Percentiles rank a stretch among this genome's conserved stretches.
phyloP scores from a whole-genome alignment of 768 basidiomycete genomes.

The Naganishia vishniacii region DNA sequence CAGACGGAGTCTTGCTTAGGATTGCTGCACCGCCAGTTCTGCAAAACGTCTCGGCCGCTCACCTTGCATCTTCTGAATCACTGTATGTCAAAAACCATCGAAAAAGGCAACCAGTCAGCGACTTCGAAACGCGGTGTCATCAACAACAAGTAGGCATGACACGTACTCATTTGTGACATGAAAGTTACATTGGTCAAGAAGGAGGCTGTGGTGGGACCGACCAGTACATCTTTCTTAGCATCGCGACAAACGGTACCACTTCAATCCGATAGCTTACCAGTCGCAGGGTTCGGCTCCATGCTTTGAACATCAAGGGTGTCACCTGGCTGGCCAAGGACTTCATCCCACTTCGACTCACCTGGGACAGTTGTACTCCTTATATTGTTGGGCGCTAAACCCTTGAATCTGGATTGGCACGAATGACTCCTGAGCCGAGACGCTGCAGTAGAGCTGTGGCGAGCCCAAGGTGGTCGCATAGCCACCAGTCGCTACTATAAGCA shows the following conservation, averaged over 20 bases:
- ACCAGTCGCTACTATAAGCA: not conserved
- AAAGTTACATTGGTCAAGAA: slow-evolving; percentile 8
- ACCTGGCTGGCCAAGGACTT: too few species aligned
- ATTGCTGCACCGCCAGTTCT: not conserved
- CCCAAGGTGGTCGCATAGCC: not conserved
- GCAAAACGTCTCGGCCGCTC: not conserved
- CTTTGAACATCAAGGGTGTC: not conserved
- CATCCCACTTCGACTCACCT: not conserved
- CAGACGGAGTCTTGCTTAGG: not conserved
- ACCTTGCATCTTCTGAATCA: slow-evolving; percentile 21
- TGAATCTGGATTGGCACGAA: slow-evolving; percentile 1
- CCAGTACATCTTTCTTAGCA: too few species aligned
- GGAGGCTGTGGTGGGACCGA: too few species aligned
- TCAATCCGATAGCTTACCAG: not conserved
- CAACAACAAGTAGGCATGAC: not conserved
- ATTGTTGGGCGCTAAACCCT: not conserved
- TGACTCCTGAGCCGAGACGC: slow-evolving; percentile 2
- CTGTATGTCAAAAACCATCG: not conserved
- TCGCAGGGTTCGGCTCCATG: not conserved
- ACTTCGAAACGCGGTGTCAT: not conserved
- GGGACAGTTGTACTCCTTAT: not conserved
- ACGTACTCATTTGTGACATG: slow-evolving; percentile 14
- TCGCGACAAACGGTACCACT: too few species aligned
- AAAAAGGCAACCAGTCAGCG: not conserved
- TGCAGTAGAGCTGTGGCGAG: not conserved